Evolutionary conservation across 495 filamentous ascomycete species (phyloP).

Genomic region (Penicillium samsonianum): DNA sequence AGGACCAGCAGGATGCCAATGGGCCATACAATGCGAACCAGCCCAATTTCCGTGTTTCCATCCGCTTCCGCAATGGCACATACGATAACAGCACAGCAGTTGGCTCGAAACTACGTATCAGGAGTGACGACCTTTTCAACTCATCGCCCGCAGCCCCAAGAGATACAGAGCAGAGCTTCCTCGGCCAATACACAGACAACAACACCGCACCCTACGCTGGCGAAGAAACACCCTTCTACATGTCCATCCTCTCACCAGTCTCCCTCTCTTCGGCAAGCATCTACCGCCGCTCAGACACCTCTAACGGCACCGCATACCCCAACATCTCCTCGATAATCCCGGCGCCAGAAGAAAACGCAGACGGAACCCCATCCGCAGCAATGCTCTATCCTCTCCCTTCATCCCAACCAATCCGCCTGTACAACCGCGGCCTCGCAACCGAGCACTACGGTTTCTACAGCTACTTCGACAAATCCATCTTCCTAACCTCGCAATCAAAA

Average conservation of each 20-base stretch:
- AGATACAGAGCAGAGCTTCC: constrained; percentile 68
- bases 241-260: constrained; percentile 43
- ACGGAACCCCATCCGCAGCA: constrained; percentile 72
- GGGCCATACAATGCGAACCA: constrained; percentile 61
- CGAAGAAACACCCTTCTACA: constrained; percentile 55
- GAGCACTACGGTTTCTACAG: constrained; percentile 96
- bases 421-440: constrained; percentile 71
- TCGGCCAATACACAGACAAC: constrained; percentile 82
- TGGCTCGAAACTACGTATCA: constrained; percentile 20
- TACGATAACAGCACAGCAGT: constrained; percentile 42
- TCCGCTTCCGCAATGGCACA: constrained; percentile 75
- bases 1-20: constrained; percentile 64
- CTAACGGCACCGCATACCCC: constrained; percentile 35
- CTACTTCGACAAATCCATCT: constrained; percentile 88
- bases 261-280: constrained; percentile 29
- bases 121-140: constrained; percentile 39
- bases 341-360: constrained; percentile 56
- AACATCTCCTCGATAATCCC: constrained; percentile 59
- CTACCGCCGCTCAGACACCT: constrained; percentile 26
- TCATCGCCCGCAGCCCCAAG: constrained; percentile 65
- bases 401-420: constrained; percentile 82
- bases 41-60: constrained; percentile 77
- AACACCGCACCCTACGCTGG: constrained; percentile 57
- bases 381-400: constrained; percentile 64
- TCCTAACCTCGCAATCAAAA: constrained; percentile 57